A percentile compares a stretch with the other conserved stretches of the same genome.
phyloP scores from a whole-genome alignment of 129 eudicot species.

The Pittosporum tobira region DNA sequence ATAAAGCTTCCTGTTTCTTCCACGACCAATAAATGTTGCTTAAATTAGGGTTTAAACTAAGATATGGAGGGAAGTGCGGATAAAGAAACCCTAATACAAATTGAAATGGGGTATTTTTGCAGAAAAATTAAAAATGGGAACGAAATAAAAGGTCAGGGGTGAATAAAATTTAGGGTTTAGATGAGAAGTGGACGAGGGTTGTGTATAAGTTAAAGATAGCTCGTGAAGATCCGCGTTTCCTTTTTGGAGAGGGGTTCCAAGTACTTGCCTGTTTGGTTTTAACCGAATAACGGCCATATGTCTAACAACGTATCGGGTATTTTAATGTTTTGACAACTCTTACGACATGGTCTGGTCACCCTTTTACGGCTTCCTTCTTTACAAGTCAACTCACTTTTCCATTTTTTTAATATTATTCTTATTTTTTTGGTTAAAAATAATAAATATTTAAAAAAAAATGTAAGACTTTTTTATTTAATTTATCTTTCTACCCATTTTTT shows the following conservation, averaged over 20 bases:
- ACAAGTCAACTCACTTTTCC: neutral
- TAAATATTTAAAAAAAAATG: too few species aligned
- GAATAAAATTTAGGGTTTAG: slow-evolving; percentile 11
- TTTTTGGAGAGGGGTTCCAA: neutral
- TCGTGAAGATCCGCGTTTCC: slow-evolving; percentile 13
- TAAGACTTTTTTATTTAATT: too few species aligned
- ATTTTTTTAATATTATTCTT: too few species aligned
- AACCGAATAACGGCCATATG: slow-evolving; percentile 37
- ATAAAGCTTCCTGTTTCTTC: neutral
- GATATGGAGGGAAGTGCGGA: neutral
- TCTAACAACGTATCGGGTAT: neutral
- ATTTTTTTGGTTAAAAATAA: too few species aligned
- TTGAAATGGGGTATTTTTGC: neutral
- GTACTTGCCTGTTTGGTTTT: slow-evolving; percentile 8
- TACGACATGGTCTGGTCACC: neutral
- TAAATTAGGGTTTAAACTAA: slow-evolving; percentile 6
- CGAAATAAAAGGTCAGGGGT: neutral
- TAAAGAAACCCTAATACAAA: neutral
- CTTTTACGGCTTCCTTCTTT: neutral
- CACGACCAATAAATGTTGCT: neutral
- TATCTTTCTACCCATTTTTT: too few species aligned
- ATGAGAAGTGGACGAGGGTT: neutral
- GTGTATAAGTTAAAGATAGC: neutral
- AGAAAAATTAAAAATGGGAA: neutral
- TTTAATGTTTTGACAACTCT: neutral